phyloP scores from a whole-genome alignment of 805 yeast species.

The Clavispora asparagi region DNA sequence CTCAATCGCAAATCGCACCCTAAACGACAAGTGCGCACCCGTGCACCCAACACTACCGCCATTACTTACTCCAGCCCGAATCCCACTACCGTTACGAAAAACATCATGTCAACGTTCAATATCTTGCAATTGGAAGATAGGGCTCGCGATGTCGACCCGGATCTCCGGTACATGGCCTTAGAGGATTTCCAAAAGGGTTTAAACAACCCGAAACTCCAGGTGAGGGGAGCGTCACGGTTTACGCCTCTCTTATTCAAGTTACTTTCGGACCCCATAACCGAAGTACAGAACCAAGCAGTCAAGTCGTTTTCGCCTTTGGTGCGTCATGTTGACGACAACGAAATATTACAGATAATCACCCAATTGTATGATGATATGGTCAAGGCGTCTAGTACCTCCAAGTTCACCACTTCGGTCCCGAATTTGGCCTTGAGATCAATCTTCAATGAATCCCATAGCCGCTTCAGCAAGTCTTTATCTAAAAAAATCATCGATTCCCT shows the following conservation, averaged over 20 bases:
- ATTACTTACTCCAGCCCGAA: background rate
- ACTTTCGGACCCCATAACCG: conserved; percentile 59
- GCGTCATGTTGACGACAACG: conserved; percentile 29
- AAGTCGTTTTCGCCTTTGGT: conserved; percentile 48
- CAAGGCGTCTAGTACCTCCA: conserved; percentile 13
- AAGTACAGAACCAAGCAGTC: conserved; percentile 72
- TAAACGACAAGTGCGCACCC: background rate
- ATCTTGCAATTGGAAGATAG: conserved; percentile 32
- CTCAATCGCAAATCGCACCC: background rate
- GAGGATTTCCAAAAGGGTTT: conserved; percentile 58
- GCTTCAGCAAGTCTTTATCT: conserved; percentile 19
- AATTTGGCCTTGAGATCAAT: conserved; percentile 49
- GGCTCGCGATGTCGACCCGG: conserved; percentile 69
- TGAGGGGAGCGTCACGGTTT: conserved; percentile 26
- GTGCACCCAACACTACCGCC: background rate
- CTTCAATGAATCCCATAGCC: conserved; percentile 26
- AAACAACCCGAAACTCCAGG: conserved; percentile 18
- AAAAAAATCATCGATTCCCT: conserved; percentile 30
- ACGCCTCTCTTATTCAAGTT: conserved; percentile 37
- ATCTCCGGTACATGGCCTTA: conserved; percentile 79
- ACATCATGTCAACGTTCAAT: conserved; percentile 15
- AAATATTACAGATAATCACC: conserved; percentile 23
- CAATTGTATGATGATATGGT: conserved; percentile 22
- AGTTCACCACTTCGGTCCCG: conserved; percentile 44
- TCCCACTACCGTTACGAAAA: too few species aligned